Base-by-base conservation (phyloP, 305 asterid genomes). In the Lippia alba region DNA sequence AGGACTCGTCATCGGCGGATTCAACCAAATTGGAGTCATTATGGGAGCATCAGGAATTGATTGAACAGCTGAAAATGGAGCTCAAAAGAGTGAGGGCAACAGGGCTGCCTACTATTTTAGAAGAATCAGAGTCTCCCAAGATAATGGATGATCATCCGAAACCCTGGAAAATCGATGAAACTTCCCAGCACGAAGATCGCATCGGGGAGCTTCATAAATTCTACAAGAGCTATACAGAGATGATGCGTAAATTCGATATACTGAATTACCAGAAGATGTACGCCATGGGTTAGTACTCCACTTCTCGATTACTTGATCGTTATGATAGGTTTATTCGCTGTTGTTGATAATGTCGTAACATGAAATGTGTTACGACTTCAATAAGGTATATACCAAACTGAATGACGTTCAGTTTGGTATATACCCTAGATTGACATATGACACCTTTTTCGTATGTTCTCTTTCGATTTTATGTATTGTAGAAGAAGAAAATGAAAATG, bases 31-130 rank as follows among this genome's bases (percentile, higher is more conserved):
- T 83, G 78, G 94, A 88, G 58, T 69, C 86, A 8, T 64, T 89
- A 69, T 87, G 92, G 96, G 96, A 90, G 76, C 94, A 90, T 82
- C 94, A 87, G 79, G 94, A 90, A 36, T 77, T 90, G 85, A 82
- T 90, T 1, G 96, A 90, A 50, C 96, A 87, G 51, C 70, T 87
- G 79, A 84, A 84, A 78, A 86, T 86, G 96, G 96, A 90, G 64
- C 86, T 90, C 0, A 71, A 58, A 46, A 87, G 84, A 48, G 90
- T 84, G 15, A 72, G 80, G 72, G 89, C 84, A 33, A 79, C 86
- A 5, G 90, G 96, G 44, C 49, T 90, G 61, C 94, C 96, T 30
- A 90, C 96, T 4, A 90, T 90, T 49, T 49, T 84, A 3, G 96
- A 90, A 74, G 94, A 87, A 72, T 81, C 92, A 0, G 96, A 87